Base-by-base conservation (phyloP, 2,329 filamentous ascomycete genomes). In the Xylaria multiplex region DNA sequence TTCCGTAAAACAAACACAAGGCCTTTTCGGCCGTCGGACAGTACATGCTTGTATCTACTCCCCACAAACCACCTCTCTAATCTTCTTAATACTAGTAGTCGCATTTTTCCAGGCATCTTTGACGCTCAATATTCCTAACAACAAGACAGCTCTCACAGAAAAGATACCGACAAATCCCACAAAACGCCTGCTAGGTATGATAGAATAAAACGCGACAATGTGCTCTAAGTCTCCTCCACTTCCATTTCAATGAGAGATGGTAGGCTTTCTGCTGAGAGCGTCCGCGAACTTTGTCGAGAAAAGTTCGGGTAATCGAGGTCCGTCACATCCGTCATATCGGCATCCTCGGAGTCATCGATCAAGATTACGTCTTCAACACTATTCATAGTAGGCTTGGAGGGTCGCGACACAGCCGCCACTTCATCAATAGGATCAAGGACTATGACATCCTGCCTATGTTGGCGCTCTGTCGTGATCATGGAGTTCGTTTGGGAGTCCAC, bases 211-310 rank as follows among this genome's bases (percentile, higher is more conserved):
- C 24, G 6, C n/a, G 22, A 19, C 6, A 19, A 48, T 32, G 22
- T 42, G 24, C 13, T n/a, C 40, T 53, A 6, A 6, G 14, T n/a
- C 32, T 42, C 24, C 5, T 35, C 46, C 0, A 48, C 5, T 14
- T 66, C 55, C 43, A 66, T 30, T n/a, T 63, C 60, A 0, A 60
- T n/a, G 6, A 64, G 50, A 16, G 57, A 53, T 8, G 37, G 65
- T 37, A 67, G 64, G n/a, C 66, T 68, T 32, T 66, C 66, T 1
- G 48, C 52, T 0, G 60, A 69, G 1, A 69, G 52, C 0, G 66
- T 69, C 0, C 66, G 42, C 16, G 66, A 69, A n/a, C 66, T 69
- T 37, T 62, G 57, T 0, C 66, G 64, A 24, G 64, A 69, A 30
- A 61, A 59, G 3, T 0, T 45, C 3, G 22, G 30, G 6, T 13